Evolutionary conservation across 345 rosid genomes (phyloP).

Genomic region (Gossypium rotundifolium): DNA sequence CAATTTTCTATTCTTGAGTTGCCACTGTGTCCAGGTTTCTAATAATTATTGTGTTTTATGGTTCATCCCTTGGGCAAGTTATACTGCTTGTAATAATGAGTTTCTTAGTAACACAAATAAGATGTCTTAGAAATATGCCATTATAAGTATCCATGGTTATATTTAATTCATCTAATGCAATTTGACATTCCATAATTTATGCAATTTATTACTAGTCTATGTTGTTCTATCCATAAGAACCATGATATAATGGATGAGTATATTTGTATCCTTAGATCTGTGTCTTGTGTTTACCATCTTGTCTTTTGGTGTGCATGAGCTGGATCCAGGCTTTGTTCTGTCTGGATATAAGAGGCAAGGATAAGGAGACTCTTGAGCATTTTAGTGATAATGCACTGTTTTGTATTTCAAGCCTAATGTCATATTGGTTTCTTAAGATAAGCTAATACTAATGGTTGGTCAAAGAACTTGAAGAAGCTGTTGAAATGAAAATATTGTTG

Average conservation of each 20-base stretch:
- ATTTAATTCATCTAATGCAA: neutral
- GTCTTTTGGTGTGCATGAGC: neutral
- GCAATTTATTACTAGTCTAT: neutral
- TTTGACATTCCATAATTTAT: neutral
- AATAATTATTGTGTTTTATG: neutral
- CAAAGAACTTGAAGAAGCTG: neutral
- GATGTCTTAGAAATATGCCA: neutral
- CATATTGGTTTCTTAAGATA: slow-evolving; percentile 1
- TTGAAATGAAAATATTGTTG: neutral
- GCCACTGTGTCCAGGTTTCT: neutral
- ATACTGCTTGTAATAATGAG: neutral
- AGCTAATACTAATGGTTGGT: neutral
- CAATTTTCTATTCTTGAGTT: neutral
- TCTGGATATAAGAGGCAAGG: neutral
- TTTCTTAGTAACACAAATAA: neutral
- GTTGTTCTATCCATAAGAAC: neutral
- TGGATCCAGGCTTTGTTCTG: neutral
- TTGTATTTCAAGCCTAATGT: neutral
- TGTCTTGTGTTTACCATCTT: neutral
- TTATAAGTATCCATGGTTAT: neutral
- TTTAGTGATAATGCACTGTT: neutral
- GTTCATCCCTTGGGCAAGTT: neutral
- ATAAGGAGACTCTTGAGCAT: neutral
- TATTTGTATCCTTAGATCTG: neutral
- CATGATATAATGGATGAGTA: neutral